Evolutionary conservation across 2,329 filamentous ascomycete species (phyloP).

Genomic region (Fusarium palustre): DNA sequence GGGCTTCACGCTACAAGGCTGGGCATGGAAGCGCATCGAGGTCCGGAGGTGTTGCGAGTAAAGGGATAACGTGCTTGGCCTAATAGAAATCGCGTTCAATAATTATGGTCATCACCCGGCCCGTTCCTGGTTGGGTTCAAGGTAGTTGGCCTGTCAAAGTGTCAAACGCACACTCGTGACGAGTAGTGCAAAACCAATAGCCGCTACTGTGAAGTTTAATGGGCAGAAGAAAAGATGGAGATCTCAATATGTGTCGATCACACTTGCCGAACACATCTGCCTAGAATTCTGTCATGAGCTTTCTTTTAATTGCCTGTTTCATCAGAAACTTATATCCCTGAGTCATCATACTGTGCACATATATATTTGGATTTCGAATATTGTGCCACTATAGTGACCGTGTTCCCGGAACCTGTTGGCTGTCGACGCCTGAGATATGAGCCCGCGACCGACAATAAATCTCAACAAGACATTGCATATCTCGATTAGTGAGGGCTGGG

Average conservation of each 20-base stretch:
- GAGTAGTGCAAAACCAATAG: not conserved
- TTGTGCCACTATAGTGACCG: conserved; percentile 15
- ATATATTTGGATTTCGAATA: not conserved
- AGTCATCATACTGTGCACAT: not conserved
- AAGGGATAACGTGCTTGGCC: not conserved
- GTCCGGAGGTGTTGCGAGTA: not conserved
- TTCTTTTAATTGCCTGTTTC: not conserved
- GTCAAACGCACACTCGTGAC: conserved; percentile 6
- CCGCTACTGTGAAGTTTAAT: conserved; percentile 16
- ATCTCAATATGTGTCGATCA: not conserved
- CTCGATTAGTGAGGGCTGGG: not conserved
- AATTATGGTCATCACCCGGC: conserved; percentile 15
- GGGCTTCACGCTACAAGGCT: conserved; percentile 6
- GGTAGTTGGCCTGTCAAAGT: conserved; percentile 32
- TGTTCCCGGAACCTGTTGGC: conserved; percentile 22
- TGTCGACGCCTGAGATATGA: conserved; percentile 32
- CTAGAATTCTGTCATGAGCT: not conserved
- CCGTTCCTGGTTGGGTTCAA: conserved; percentile 30
- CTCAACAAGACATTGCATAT: not conserved
- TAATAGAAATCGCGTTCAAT: not conserved
- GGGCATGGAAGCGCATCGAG: conserved; percentile 1
- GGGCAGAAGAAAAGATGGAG: not conserved
- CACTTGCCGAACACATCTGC: not conserved
- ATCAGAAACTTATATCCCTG: not conserved
- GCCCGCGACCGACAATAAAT: conserved; percentile 23